phyloP scores from a whole-genome alignment of 108 stramenopile species.

The Seminavis robusta region DNA sequence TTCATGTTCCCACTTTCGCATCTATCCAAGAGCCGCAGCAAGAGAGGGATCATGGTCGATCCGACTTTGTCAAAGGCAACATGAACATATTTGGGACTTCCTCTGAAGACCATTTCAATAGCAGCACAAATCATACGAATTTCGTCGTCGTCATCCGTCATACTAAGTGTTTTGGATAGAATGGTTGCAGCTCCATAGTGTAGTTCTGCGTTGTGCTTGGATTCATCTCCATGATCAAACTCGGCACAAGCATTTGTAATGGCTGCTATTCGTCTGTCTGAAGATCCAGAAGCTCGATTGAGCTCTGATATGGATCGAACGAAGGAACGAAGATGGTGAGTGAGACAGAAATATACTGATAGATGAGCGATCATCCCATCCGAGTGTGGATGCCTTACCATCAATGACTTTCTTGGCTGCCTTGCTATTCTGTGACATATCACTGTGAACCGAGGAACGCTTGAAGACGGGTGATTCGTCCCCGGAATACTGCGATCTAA shows the following conservation, averaged over 20 bases:
- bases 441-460: no score
- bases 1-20: conserved; percentile 48
- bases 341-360: no score
- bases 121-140: conserved; percentile 66
- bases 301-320: conserved; percentile 11
- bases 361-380: no score
- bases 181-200: conserved; percentile 62
- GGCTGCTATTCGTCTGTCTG: conserved; percentile 38
- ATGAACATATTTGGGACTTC: conserved; percentile 43
- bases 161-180: conserved; percentile 51
- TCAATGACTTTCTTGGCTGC: no score
- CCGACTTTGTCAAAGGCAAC: conserved; percentile 60
- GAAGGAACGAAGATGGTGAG: no score
- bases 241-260: conserved; percentile 56
- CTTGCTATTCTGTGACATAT: no score
- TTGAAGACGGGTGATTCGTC: no score
- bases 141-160: conserved; percentile 64
- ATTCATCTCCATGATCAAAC: conserved; percentile 67
- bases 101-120: conserved; percentile 80
- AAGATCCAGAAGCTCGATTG: conserved; percentile 6
- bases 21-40: conserved; percentile 56
- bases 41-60: conserved; percentile 44
- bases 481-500: no score
- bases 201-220: conserved; percentile 60
- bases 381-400: no score